Evolutionary conservation across 2,329 filamentous ascomycete genomes (phyloP).

Genomic region (Pseudogymnoascus sp.): DNA sequence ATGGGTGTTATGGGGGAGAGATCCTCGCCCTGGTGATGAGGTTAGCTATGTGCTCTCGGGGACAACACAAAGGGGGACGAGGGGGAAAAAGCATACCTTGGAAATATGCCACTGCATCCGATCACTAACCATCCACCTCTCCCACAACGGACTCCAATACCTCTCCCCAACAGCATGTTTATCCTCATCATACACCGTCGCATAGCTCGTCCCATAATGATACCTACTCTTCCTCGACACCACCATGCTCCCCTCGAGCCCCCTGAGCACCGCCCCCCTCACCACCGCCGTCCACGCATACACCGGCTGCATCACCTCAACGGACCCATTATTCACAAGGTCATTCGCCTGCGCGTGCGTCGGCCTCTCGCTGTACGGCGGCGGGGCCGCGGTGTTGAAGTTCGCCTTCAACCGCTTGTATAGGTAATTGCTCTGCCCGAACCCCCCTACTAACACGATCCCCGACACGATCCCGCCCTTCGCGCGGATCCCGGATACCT

Average conservation of each 20-base stretch:
- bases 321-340: conserved; percentile 43
- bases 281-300: conserved; percentile 79
- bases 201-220: conserved; percentile 69
- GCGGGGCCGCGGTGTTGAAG: conserved; percentile 46
- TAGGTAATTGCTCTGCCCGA: conserved; percentile 70
- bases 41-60: conserved; percentile 9
- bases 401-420: conserved; percentile 62
- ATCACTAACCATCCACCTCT: conserved; percentile 75
- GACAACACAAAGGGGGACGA: neutral
- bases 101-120: conserved; percentile 81
- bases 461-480: conserved; percentile 57
- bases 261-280: conserved; percentile 64
- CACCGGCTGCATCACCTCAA: conserved; percentile 74
- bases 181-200: conserved; percentile 68
- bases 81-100: conserved; percentile 44
- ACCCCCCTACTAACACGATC: conserved; percentile 76
- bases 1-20: conserved; percentile 66
- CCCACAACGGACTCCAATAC: conserved; percentile 74
- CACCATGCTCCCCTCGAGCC: conserved; percentile 71
- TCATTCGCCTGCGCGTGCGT: conserved; percentile 49
- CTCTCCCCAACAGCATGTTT: conserved; percentile 65
- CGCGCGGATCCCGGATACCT: conserved; percentile 53
- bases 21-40: conserved; percentile 51
- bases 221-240: conserved; percentile 64
- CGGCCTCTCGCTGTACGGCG: conserved; percentile 57